A percentile compares a stretch with the other conserved stretches of the same genome.
These are phyloP conservation scores for Eucalyptus sp. DNA, from an alignment of 345 rosid species.

Conservation along the genomic window DNA sequence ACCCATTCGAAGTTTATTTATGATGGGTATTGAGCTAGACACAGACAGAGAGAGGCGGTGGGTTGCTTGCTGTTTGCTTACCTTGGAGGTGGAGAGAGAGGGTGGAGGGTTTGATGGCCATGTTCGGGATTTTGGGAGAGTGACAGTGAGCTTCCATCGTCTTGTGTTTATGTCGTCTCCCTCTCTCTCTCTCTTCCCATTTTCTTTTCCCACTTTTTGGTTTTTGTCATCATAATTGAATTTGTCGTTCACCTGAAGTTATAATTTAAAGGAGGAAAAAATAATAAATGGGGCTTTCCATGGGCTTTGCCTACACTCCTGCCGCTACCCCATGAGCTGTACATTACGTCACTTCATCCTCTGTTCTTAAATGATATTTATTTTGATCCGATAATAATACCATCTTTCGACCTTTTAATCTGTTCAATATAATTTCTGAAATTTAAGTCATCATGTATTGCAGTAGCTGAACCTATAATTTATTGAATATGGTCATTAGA, in stretches of 20 bases:
- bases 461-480: too few relatives aligned
- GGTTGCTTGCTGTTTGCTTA: not conserved
- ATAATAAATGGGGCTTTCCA: not conserved
- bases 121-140: not conserved
- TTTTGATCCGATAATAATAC: too few relatives aligned
- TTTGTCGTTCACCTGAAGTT: not conserved
- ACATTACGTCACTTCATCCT: not conserved
- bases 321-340: not conserved
- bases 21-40: not conserved
- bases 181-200: not conserved
- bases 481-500: too few relatives aligned
- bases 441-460: too few relatives aligned
- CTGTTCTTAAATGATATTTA: too few relatives aligned
- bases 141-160: not conserved
- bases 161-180: not conserved
- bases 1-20: not conserved
- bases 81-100: not conserved
- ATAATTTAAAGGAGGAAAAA: not conserved
- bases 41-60: not conserved
- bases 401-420: fast-evolving
- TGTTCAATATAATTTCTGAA: too few relatives aligned
- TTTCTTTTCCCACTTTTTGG: not conserved
- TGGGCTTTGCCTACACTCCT: not conserved
- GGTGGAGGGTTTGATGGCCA: not conserved
- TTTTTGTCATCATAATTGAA: not conserved